These are phyloP conservation scores for Boechera divaricarpa DNA, from an alignment of 345 rosid genomes.

Conservation along the genomic window DNA sequence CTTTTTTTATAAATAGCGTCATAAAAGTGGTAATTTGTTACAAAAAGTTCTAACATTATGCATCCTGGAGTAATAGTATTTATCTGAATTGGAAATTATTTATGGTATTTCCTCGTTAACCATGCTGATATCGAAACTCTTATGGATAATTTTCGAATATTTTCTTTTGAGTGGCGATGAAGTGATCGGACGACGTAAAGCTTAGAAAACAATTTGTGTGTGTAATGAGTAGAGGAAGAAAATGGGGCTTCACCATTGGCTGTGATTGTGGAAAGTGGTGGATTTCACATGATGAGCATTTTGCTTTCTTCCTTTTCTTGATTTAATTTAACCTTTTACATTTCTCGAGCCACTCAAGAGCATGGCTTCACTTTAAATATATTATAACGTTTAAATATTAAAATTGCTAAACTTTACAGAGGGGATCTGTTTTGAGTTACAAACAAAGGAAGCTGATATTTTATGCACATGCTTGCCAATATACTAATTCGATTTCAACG, in stretches of 20 bases:
- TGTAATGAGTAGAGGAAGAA: constrained; percentile 40
- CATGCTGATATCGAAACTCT: neutral
- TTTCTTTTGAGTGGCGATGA: constrained; percentile 25
- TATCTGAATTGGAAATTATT: neutral
- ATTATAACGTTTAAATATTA: neutral
- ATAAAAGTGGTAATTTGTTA: neutral
- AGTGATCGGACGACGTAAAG: constrained; percentile 36
- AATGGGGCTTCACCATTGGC: constrained; percentile 31
- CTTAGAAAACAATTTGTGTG: constrained; percentile 1
- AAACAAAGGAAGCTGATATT: constrained; percentile 2
- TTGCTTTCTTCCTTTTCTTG: constrained; percentile 30
- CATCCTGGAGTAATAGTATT: neutral
- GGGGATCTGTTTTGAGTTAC: constrained; percentile 15
- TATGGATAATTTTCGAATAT: neutral
- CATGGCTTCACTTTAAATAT: constrained; percentile 28
- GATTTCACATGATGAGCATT: constrained; percentile 43
- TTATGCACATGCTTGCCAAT: constrained; percentile 2
- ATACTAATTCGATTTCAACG: constrained; percentile 13
- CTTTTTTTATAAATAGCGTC: neutral
- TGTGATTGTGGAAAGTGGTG: constrained; percentile 31
- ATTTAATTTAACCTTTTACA: constrained; percentile 23
- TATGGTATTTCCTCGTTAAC: constrained; percentile 2
- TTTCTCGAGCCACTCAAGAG: constrained; percentile 45
- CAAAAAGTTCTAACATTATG: neutral
- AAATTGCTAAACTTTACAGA: constrained; percentile 30